These are phyloP conservation scores for Boletus speciosus DNA, from an alignment of 768 basidiomycete species.

Conservation along the genomic window DNA sequence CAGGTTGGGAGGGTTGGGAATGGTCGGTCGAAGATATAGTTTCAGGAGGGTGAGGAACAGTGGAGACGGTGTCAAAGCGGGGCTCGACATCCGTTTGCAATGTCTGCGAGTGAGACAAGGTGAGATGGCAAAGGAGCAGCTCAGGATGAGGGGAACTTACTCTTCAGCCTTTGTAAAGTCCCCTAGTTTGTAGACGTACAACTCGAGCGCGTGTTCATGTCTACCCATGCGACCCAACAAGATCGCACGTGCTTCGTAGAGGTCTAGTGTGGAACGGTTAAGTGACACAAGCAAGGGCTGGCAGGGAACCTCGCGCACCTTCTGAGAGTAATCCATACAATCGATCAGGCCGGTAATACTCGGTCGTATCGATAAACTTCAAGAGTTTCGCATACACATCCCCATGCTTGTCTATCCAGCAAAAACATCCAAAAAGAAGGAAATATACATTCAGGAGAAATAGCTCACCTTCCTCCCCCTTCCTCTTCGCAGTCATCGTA, in stretches of 20 bases:
- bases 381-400: conserved; percentile 69
- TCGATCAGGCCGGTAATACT: conserved; percentile 66
- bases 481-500: conserved; percentile 55
- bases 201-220: conserved; percentile 91
- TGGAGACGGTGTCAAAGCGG: conserved; percentile 48
- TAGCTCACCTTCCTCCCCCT: conserved; percentile 53
- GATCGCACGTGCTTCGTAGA: conserved; percentile 90
- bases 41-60: conserved; percentile 85
- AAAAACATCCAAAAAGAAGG: neutral
- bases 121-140: neutral
- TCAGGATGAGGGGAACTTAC: conserved; percentile 41
- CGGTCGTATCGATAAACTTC: conserved; percentile 68
- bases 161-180: conserved; percentile 88
- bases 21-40: conserved; percentile 78
- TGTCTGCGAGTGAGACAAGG: conserved; percentile 52
- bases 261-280: conserved; percentile 44
- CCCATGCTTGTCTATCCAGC: conserved; percentile 41
- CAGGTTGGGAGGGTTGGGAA: conserved; percentile 49
- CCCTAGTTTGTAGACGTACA: conserved; percentile 85
- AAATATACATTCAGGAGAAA: neutral
- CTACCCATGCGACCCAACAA: conserved; percentile 85
- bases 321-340: no score
- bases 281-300: neutral
- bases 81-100: conserved; percentile 77
- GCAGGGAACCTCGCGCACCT: no score